Conservation (phyloP, 257 asterid genomes). For the Paraleonurus japonicus region DNA sequence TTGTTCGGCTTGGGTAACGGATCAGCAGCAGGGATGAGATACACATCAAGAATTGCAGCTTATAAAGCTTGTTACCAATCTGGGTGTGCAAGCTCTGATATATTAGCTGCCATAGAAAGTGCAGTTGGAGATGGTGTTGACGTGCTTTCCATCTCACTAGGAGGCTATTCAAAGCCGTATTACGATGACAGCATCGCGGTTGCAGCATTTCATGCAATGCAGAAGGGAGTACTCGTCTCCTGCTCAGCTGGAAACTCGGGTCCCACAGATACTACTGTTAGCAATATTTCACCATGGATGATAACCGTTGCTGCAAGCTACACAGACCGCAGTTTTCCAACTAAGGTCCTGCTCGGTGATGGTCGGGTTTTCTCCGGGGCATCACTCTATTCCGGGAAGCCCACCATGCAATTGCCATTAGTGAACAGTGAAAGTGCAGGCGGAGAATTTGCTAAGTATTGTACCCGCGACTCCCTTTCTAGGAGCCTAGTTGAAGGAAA, state of each 20-base stretch:
- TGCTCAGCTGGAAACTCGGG: constrained; percentile 76
- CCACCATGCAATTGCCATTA: constrained; percentile 34
- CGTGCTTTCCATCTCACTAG: constrained; percentile 61
- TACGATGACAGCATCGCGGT: constrained; percentile 52
- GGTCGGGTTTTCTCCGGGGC: constrained; percentile 50
- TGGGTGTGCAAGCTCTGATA: constrained; percentile 61
- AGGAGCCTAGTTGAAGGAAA: constrained; percentile 49
- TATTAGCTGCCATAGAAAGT: constrained; percentile 67
- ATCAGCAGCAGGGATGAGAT: constrained; percentile 59
- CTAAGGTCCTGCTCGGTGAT: constrained; percentile 46
- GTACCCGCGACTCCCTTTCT: constrained; percentile 47
- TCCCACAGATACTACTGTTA: constrained; percentile 44
- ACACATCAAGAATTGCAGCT: constrained; percentile 62
- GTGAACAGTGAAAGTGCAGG: constrained; percentile 45
- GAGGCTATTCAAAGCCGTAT: constrained; percentile 48
- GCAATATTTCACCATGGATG: constrained; percentile 76
- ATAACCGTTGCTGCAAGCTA: constrained; percentile 79
- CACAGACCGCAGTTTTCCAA: constrained; percentile 51
- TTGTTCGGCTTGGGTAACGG: constrained; percentile 58
- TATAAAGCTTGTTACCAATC: constrained; percentile 61
- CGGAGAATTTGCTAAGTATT: constrained; percentile 38
- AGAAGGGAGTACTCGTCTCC: constrained; percentile 50
- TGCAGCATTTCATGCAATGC: constrained; percentile 65
- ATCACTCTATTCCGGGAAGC: constrained; percentile 51
- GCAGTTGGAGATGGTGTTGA: constrained; percentile 74